Base-by-base conservation (phyloP, 2,329 filamentous ascomycete genomes). In the Xylariales sp. region DNA sequence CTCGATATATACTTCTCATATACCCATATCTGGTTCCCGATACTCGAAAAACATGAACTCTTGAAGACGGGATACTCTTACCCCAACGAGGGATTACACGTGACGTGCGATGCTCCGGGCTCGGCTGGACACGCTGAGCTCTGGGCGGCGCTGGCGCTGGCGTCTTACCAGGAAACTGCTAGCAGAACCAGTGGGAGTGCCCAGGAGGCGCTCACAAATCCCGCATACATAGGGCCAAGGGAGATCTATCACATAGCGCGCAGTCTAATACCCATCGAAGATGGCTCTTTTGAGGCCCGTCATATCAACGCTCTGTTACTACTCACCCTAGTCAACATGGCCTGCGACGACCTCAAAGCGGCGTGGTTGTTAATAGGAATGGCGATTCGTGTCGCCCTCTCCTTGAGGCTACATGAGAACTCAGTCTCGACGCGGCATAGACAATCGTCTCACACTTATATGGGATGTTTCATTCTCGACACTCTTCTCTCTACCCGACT, bases 1-100 rank as follows among this genome's bases (percentile, higher is more conserved):
- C 80, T 94, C 46, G 90, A 93, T 71, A 84, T 91, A 4, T 94
- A 93, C 76, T 91, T 93, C 67, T 87, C 90, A 1, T 93, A 92
- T 72, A 92, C 90, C 0, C 90, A 94, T 76, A 89, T 86, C 61
- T 94, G 92, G 92, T 84, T 94, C 32, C 92, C 92, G 0, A 89
- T 94, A 32, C 82, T 91, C 10, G 89, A 93, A 70, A 91, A 89
- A 69, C 86, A 90, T 56, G 84, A 86, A 49, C 81, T 92, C 4
- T 80, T 90, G 57, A 83, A 72, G 64, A 82, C 76, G 65, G 86
- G 80, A 0, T 78, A 81, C 46, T 76, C 77, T 7, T 88, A 87
- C 39, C 74, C 80, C 32, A 53, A 70, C 32, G 79, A 75, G 64
- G 83, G 73, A 56, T 75, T 77, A 49, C 75, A 75, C 3, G 41